These are phyloP conservation scores for Vicia sativa DNA, from an alignment of 306 rosid species.

Conservation along the genomic window DNA sequence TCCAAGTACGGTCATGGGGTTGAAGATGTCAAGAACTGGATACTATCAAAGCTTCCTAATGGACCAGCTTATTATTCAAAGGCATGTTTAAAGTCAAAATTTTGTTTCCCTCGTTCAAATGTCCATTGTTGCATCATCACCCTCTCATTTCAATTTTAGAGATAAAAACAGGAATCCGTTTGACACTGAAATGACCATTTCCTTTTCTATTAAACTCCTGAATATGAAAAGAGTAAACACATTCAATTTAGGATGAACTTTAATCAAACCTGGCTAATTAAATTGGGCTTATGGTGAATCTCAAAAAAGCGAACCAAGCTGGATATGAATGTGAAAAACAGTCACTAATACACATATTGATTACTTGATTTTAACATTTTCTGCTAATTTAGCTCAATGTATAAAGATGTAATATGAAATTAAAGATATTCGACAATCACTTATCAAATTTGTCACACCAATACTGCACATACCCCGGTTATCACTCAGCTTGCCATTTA, in stretches of 20 bases:
- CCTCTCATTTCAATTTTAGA: conserved; percentile 20
- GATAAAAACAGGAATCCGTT: conserved; percentile 12
- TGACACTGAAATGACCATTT: conserved; percentile 22
- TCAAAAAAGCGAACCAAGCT: neutral
- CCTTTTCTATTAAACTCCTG: conserved; percentile 27
- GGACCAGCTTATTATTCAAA: conserved; percentile 95
- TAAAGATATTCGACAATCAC: neutral
- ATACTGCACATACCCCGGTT: neutral
- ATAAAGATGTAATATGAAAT: neutral
- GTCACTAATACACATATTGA: conserved; percentile 3
- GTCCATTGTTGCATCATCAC: conserved; percentile 21
- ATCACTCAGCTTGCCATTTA: neutral
- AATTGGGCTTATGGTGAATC: conserved; percentile 11
- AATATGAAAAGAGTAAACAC: conserved; percentile 27
- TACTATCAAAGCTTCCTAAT: conserved; percentile 82
- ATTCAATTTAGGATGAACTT: conserved; percentile 23
- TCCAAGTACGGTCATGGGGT: conserved; percentile 94
- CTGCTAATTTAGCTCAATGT: conserved; percentile 21
- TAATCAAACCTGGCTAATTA: conserved; percentile 22
- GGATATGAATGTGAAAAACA: conserved; percentile 5
- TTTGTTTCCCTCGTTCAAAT: conserved; percentile 21
- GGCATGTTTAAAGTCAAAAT: conserved; percentile 52
- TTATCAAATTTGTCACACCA: conserved; percentile 2
- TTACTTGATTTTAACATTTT: conserved; percentile 13
- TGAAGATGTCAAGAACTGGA: conserved; percentile 92